phyloP scores from a whole-genome alignment of 2,329 filamentous ascomycete genomes.

The Aspergillus unguis region DNA sequence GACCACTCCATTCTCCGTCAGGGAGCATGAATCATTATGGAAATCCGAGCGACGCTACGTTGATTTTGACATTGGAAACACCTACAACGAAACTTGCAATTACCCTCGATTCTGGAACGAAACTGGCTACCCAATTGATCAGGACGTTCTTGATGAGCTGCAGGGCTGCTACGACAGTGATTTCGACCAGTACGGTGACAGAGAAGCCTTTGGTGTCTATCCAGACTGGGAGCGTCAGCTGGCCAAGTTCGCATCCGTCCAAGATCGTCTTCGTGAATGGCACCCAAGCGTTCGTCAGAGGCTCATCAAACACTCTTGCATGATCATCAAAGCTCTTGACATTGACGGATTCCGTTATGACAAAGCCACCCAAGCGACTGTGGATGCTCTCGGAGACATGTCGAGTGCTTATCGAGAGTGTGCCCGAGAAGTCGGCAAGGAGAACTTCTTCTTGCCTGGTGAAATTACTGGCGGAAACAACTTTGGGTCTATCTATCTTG shows the following conservation, averaged over 20 bases:
- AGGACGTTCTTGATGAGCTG: constrained; percentile 47
- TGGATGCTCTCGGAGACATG: constrained; percentile 60
- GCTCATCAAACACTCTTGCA: constrained; percentile 61
- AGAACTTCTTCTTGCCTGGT: constrained; percentile 63
- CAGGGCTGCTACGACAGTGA: constrained; percentile 61
- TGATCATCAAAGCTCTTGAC: constrained; percentile 60
- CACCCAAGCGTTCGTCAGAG: constrained; percentile 55
- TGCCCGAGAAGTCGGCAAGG: constrained; percentile 55
- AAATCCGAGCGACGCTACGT: constrained; percentile 55
- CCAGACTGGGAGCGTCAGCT: constrained; percentile 63
- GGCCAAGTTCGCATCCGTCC: constrained; percentile 64
- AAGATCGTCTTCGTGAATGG: constrained; percentile 66
- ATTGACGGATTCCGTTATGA: constrained; percentile 66
- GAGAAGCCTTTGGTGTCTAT: constrained; percentile 61
- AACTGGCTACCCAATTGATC: constrained; percentile 50
- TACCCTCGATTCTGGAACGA: constrained; percentile 64
- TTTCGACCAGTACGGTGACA: constrained; percentile 64
- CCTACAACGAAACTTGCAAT: constrained; percentile 52
- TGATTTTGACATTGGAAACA: constrained; percentile 57
- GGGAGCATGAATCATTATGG: constrained; percentile 58
- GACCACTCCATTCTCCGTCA: constrained; percentile 53
- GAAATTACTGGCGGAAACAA: constrained; percentile 63
- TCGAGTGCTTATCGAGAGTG: constrained; percentile 57
- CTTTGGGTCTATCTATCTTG: constrained; percentile 60
- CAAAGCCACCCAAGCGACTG: constrained; percentile 62